Evolutionary conservation across 2,329 filamentous ascomycete species (phyloP).

Genomic region (Septoria petroselini): DNA sequence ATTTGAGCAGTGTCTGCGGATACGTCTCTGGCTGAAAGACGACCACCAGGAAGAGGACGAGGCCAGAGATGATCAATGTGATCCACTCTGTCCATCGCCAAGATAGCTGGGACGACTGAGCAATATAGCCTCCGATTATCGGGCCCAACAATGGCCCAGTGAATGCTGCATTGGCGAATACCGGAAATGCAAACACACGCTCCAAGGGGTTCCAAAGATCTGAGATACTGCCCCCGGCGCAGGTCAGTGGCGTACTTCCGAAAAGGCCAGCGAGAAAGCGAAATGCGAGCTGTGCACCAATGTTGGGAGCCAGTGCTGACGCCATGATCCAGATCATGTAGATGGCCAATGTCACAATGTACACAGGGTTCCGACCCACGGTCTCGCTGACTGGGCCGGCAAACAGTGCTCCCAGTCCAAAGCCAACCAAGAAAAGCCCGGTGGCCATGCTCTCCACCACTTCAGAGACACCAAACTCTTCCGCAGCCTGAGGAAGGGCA

Average conservation of each 20-base stretch:
- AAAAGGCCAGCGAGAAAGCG: constrained; percentile 52
- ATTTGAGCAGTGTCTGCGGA: constrained; percentile 40
- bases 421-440: constrained; percentile 41
- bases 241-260: constrained; percentile 47
- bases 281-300: constrained; percentile 49
- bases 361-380: constrained; percentile 46
- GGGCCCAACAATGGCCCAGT: constrained; percentile 45
- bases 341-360: constrained; percentile 46
- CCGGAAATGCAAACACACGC: constrained; percentile 48
- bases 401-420: constrained; percentile 50
- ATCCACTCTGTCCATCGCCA: constrained; percentile 51
- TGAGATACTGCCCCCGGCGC: constrained; percentile 46
- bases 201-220: constrained; percentile 24
- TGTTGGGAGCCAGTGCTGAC: constrained; percentile 47
- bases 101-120: constrained; percentile 36
- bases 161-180: constrained; percentile 49
- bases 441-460: constrained; percentile 53
- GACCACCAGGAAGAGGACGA: constrained; percentile 35
- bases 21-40: constrained; percentile 53
- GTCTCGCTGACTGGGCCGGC: constrained; percentile 51
- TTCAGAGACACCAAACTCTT: constrained; percentile 49
- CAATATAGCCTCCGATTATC: constrained; percentile 48
- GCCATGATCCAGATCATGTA: constrained; percentile 53
- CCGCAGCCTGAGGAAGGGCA: constrained; percentile 46
- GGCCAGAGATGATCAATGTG: constrained; percentile 36